Evolutionary conservation across 1,284 basidiomycete species (phyloP).

Genomic region (Sporisorium graminicola): DNA sequence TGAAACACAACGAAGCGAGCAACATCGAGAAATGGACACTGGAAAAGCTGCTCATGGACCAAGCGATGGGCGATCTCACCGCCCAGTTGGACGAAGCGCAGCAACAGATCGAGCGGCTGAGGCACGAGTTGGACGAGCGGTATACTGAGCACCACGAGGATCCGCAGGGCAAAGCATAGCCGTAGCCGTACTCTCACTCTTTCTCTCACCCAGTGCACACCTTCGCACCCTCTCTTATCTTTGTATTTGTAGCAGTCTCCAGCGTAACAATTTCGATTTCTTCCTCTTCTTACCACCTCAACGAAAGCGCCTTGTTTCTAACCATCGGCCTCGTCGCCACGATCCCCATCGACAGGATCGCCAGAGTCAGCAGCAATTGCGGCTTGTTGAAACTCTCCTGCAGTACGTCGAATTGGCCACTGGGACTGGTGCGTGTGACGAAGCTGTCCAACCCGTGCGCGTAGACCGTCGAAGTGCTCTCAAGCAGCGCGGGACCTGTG

Average conservation of each 20-base stretch:
- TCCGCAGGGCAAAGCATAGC: neutral
- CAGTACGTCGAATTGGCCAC: constrained; percentile 88
- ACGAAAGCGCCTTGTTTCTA: constrained; percentile 25
- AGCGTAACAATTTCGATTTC: neutral
- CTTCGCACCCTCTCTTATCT: too few species aligned
- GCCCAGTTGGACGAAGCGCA: constrained; percentile 59
- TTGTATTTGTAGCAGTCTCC: constrained; percentile 8
- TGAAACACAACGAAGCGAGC: constrained; percentile 88
- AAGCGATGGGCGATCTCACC: constrained; percentile 72
- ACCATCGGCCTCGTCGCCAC: constrained; percentile 73
- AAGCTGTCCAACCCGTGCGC: constrained; percentile 89
- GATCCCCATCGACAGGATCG: constrained; percentile 80
- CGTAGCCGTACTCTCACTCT: neutral
- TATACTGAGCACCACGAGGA: neutral
- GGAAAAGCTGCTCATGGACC: constrained; percentile 90
- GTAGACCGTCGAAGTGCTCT: constrained; percentile 91
- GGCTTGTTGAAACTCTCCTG: constrained; percentile 84
- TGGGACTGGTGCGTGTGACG: constrained; percentile 84
- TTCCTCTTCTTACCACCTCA: constrained; percentile 24
- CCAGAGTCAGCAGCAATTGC: constrained; percentile 87
- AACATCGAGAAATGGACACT: constrained; percentile 92
- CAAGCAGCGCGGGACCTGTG: constrained; percentile 85
- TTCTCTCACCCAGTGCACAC: too few species aligned
- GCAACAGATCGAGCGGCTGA: constrained; percentile 57
- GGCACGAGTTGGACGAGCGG: constrained; percentile 46